Evolutionary conservation across 805 yeast genomes (phyloP), one percentile per base, ranked within the genome.

Genomic region (Debaryomyces castellii): DNA sequence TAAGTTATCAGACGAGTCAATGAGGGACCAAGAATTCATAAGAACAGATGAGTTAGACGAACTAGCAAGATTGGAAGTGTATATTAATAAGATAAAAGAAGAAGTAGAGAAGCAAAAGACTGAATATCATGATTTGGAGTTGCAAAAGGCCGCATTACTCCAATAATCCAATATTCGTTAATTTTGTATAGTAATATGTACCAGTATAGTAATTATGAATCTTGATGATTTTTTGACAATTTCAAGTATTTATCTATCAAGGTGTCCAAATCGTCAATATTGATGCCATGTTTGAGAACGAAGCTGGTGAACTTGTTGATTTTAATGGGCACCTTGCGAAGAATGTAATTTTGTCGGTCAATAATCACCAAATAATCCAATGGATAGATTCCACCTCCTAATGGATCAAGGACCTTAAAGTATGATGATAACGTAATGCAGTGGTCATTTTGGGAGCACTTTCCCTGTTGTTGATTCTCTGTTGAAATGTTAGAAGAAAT

Each of bases 21-120:
- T 66, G 44, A 57, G 66, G 43, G 50, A 71, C 47, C 76, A 70
- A 51, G 74, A 71, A 48, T 73, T 57, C 45, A 60, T 67, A 20
- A 52, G 75, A 39, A 63, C 67, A 2, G 73, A 70, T 45, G 77
- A 73, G 45, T 49, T 54, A 1, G 76, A 72, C 37, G 77, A 73
- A 41, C 53, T 71, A 39, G 70, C 72, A 2, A 58, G 77, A 22
- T 54, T 72, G 46, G 76, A 71, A 22, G 62, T 69, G 6, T 69
- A 68, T 49, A 65, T 65, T 2, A 59, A 59, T 24, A 71, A 67
- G 46, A 67, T 73, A 6, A 63, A 60, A 43, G 69, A 67, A 40
- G 76, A 71, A 46, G 65, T 71, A 25, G 76, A 71, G 45, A 63
- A 58, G 37, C 76, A 73, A 49, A 50, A 73, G 33, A 60, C 67